A percentile compares a stretch with the other conserved stretches of the same genome.
phyloP scores from a whole-genome alignment of 75 land plant species.

The Cunninghamia lanceolata region DNA sequence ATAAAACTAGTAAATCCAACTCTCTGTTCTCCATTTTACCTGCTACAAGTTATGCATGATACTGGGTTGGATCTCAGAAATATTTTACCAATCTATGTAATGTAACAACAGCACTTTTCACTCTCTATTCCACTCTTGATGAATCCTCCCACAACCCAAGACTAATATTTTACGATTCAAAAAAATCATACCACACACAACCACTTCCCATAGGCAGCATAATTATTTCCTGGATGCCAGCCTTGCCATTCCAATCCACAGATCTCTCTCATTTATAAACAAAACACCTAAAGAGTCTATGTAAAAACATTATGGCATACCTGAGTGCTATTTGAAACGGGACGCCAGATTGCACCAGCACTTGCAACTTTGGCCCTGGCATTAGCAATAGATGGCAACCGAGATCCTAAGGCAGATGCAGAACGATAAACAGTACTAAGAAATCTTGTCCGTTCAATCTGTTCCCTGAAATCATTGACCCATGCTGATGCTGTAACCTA shows the following conservation, averaged over 20 bases:
- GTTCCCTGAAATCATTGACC: slow-evolving; percentile 90
- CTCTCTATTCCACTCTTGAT: no score
- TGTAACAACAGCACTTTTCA: no score
- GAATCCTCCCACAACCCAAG: no score
- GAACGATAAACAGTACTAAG: slow-evolving; percentile 83
- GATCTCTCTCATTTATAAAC: neutral
- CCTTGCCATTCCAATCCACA: neutral
- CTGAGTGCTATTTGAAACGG: slow-evolving; percentile 86
- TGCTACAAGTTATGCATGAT: no score
- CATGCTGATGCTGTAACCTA: slow-evolving; percentile 97
- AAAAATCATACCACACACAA: neutral
- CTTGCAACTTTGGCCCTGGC: slow-evolving; percentile 75
- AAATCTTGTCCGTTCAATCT: slow-evolving; percentile 76
- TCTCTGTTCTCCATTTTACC: no score
- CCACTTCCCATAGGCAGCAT: neutral
- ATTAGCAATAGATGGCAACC: slow-evolving; percentile 71
- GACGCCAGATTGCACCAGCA: slow-evolving; percentile 74
- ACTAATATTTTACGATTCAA: no score
- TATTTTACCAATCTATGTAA: no score
- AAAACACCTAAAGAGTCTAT: neutral
- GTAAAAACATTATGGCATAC: slow-evolving; percentile 21
- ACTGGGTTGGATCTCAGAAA: no score
- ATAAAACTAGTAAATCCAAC: no score
- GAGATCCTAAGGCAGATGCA: slow-evolving; percentile 77
- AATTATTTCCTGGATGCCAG: neutral